Base-by-base conservation (phyloP, 345 rosid species). In the Anacardium occidentale region DNA sequence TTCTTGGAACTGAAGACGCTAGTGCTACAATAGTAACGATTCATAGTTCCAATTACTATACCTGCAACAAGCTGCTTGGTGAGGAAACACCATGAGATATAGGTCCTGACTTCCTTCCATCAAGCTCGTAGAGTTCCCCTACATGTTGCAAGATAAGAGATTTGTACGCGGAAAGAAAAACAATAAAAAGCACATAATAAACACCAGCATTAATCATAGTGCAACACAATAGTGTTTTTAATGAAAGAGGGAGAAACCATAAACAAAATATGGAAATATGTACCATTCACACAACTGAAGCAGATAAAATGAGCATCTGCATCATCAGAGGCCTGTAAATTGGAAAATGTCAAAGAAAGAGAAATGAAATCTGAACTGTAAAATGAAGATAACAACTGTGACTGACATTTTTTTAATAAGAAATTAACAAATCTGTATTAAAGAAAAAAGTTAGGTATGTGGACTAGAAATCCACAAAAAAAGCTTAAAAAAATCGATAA, bases 81-180 rank as follows among this genome's bases (percentile, higher is more conserved):
- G 93, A 83, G 26, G 97, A 87, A 62, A 87, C 75, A 63, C 94
- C 93, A 29, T 88, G 98, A n/a, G 88, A 84, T 61, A 90, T 81
- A 10, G 98, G 96, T 72, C 85, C 86, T 2, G 88, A 84, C 74
- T 89, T 95, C 68, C 96, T 91, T 77, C 99, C 98, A 78, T 95
- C 96, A 74, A 90, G 98, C 79, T 95, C 97, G 86, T 85, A 90
- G 60, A 95, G 98, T 75, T 87, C 74, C 15, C 92, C 98, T 94
- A 64, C 70, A 74, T 24, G 68, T 48, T 62, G 69, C 26, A 67
- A 10, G 26, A n/a, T 40, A 10, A 25, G 25, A 22, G 40, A 24
- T 48, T 37, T 40, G n/a, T 17, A 22, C 5, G 3, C 18, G 40
- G 18, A 25, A 37, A 37, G 42, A 6, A 37, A 37, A 37, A 37